Evolutionary conservation across 371 early-diverging fungal genomes (phyloP), one percentile per base, ranked within the genome.

Genomic region (Rhizopus sp.): DNA sequence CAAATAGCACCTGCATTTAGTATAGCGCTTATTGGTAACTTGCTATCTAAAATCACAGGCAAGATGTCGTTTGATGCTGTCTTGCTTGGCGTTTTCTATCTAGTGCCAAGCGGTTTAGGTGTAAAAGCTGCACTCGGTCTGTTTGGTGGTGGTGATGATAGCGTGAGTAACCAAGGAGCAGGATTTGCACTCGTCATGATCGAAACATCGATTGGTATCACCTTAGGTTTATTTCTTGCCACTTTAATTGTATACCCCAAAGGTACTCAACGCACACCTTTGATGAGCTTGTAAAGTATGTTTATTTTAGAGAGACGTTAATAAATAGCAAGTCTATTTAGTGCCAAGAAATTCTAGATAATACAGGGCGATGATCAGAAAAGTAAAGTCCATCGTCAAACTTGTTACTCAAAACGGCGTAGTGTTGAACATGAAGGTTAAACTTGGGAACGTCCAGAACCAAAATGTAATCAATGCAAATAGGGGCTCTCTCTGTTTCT

Each of bases 51-150:
- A 39, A 45, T 80, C 31, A 83, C 84, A 2, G 77, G 79, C 9
- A 74, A 78, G 50, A 68, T 81, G 73, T 77, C 83, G 3, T 79
- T 82, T 54, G 83, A 83, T 56, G 78, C 83, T 0, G 67, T 84
- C 15, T 54, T 84, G 23, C 53, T 78, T 7, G 82, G 78, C 3
- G 77, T 83, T 5, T 67, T 84, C 54, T 69, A 81, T 55, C 63
- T 84, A 7, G 83, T 86, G 0, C 84, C 83, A 2, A 80, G 84
- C 15, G 72, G 73, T 61, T 69, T 86, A 13, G 81, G 79, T 59
- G 41, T 78, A 37, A 75, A 75, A 48, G 79, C 75, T 12, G 79
- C 75, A 0, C 55, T 67, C 34, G 75, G 75, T 7, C 51, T 75
- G 23, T 75, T 78, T 68, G 44, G 66, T 60, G 40, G 60, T 16